phyloP scores from a whole-genome alignment of 257 asterid species.

The Euphrasia confusa region DNA sequence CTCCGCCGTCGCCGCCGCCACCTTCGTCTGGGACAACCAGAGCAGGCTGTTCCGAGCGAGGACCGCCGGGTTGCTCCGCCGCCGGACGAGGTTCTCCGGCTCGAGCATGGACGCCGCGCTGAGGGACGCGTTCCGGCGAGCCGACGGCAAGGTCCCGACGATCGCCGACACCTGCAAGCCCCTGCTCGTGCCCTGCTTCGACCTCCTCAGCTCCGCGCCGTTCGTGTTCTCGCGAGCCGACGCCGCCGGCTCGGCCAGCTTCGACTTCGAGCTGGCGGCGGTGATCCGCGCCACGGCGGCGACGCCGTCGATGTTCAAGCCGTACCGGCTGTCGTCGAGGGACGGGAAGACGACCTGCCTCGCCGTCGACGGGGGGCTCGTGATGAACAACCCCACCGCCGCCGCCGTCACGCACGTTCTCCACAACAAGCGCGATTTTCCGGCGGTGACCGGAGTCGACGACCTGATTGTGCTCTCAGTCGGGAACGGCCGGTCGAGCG shows the following conservation, averaged over 20 bases:
- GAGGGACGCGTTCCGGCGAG: constrained; percentile 56
- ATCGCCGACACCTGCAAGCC: constrained; percentile 86
- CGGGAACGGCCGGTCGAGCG: constrained; percentile 60
- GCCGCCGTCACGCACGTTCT: constrained; percentile 96
- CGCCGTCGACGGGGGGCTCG: constrained; percentile 93
- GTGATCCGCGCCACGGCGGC: constrained; percentile 95
- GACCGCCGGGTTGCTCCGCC: constrained; percentile 44
- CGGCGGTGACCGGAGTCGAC: constrained; percentile 75
- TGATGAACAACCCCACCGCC: constrained; percentile 94
- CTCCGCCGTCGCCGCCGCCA: constrained; percentile 59
- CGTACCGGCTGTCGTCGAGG: constrained; percentile 54
- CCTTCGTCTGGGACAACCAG: constrained; percentile 45
- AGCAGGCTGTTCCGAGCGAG: constrained; percentile 37
- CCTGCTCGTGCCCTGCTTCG: constrained; percentile 79
- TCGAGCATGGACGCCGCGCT: constrained; percentile 58
- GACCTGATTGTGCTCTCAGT: constrained; percentile 75
- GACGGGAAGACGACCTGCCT: constrained; percentile 77
- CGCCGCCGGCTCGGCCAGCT: constrained; percentile 78
- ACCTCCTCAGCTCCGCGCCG: constrained; percentile 75
- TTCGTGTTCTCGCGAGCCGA: constrained; percentile 96
- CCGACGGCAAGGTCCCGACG: constrained; percentile 53
- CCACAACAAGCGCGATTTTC: constrained; percentile 89
- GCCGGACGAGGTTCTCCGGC: constrained; percentile 47
- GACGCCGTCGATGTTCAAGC: constrained; percentile 76
- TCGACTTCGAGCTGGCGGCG: constrained; percentile 83